Base-by-base conservation (phyloP, 2,329 filamentous ascomycete genomes). In the Rutstroemia sp. region DNA sequence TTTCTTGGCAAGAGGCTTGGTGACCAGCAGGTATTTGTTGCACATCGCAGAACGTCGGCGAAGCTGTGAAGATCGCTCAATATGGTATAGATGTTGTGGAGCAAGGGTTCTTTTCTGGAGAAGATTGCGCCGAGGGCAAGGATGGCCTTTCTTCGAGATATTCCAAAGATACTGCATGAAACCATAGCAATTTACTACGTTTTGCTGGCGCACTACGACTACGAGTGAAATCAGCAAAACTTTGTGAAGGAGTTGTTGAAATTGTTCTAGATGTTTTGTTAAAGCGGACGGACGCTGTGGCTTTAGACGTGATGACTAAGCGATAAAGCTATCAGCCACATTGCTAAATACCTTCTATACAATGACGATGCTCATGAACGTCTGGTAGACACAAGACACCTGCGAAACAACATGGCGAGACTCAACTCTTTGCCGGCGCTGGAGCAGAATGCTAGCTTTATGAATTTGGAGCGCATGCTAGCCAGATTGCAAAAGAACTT, bases 401-500 rank as follows among this genome's bases (percentile, higher is more conserved):
- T 34, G 30, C 21, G 18, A 49, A 46, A 16, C n/a, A 58, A 41
- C 10, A 69, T 69, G 67, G 66, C 64, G 18, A 58, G 66, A 54
- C 55, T 63, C 46, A 64, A 67, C 34, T 54, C 59, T 19, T 52
- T 50, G 44, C 58, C 57, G n/a, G n/a, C 58, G 37, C 52, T 49
- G 3, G 39, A 57, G 38, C 57, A 57, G 2, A 61, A 66, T 58
- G 49, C 58, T 41, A 65, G 63, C 34, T 55, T 61, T 16, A 63
- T 65, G 53, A 67, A 88, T 65, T 77, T 92, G 18, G 79, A 77
- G 44, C 80, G 85, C 39, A 75, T 91, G 50, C 78, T 92, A 5
- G 72, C 74, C 51, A 82, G 87, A 34, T 74, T 91, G 39, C 83
- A 89, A 64, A 78, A 81, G 59, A 82, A 76, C 37, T 76, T 91